A percentile compares a stretch with the other conserved stretches of the same genome.
Conservation (phyloP, 108 stramenopile species). For the Cyclotella baltica region DNA sequence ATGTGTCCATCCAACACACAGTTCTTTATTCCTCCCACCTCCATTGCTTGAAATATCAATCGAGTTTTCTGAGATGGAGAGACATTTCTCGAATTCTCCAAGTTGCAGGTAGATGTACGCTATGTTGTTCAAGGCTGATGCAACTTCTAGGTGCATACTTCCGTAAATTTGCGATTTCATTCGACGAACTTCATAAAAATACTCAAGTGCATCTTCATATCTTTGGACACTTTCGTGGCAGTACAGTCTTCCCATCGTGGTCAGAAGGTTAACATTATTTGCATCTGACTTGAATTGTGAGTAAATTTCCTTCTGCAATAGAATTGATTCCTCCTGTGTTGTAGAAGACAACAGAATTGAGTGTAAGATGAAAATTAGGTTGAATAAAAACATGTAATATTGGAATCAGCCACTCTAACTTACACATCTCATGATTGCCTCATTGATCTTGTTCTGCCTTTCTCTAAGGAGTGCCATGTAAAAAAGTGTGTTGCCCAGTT, state of each 20-base stretch:
- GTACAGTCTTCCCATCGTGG: conserved; percentile 44
- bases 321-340: conserved; percentile 38
- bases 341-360: not conserved
- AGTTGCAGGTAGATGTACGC: conserved; percentile 37
- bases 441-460: conserved; percentile 33
- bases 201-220: conserved; percentile 43
- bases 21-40: conserved; percentile 39
- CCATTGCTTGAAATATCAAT: conserved; percentile 47
- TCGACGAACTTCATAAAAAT: conserved; percentile 47
- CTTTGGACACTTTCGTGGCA: conserved; percentile 38
- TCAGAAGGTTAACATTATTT: conserved; percentile 33
- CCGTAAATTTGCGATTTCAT: conserved; percentile 40
- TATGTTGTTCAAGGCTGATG: conserved; percentile 51
- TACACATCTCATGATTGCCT: conserved; percentile 40
- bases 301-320: conserved; percentile 26
- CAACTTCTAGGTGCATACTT: conserved; percentile 49
- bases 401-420: not conserved
- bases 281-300: conserved; percentile 31
- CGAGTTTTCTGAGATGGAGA: conserved; percentile 33
- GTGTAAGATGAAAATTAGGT: not conserved
- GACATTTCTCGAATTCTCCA: conserved; percentile 42
- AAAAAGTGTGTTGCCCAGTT: conserved; percentile 39
- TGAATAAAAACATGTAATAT: not conserved
- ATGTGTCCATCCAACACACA: conserved; percentile 39
- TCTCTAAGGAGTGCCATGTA: conserved; percentile 43